Conservation (phyloP, 164 flowering plant genomes). For the Nymphaea thermarum region DNA sequence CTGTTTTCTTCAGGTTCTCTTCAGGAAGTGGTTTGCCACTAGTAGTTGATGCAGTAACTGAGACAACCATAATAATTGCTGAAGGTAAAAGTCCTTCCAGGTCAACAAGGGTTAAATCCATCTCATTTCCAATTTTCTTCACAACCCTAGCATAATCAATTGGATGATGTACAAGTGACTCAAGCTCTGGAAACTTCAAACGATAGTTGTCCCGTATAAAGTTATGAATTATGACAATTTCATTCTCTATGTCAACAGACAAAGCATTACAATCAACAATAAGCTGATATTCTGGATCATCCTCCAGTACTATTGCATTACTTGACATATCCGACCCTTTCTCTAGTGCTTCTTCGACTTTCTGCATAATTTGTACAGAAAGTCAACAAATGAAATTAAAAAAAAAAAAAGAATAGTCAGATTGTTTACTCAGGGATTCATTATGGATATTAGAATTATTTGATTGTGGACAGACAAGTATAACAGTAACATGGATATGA, state of each 20-base stretch:
- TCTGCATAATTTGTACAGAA: conserved; percentile 30
- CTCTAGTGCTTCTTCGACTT: conserved; percentile 81
- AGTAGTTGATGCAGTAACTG: conserved; percentile 90
- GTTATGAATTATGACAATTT: conserved; percentile 78
- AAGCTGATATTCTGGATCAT: conserved; percentile 90
- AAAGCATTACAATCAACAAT: conserved; percentile 89
- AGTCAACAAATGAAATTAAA: too few relatives aligned
- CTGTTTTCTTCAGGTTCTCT: conserved; percentile 63
- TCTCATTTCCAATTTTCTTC: conserved; percentile 86
- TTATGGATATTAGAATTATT: too few relatives aligned
- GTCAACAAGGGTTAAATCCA: conserved; percentile 84
- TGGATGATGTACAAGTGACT: conserved; percentile 92
- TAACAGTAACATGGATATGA: too few relatives aligned
- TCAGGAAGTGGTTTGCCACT: conserved; percentile 90
- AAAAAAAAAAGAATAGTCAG: too few relatives aligned
- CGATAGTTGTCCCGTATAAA: conserved; percentile 91
- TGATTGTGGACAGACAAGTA: too few relatives aligned
- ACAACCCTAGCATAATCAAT: conserved; percentile 97
- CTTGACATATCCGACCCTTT: conserved; percentile 48
- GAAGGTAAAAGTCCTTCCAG: conserved; percentile 92
- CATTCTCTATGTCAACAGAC: conserved; percentile 92
- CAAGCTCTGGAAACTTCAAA: conserved; percentile 88
- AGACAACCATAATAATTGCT: conserved; percentile 89
- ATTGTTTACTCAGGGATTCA: too few relatives aligned
- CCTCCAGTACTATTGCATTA: conserved; percentile 65